Evolutionary conservation across 768 basidiomycete genomes (phyloP).

Genomic region (Fomitopsis pulvina): DNA sequence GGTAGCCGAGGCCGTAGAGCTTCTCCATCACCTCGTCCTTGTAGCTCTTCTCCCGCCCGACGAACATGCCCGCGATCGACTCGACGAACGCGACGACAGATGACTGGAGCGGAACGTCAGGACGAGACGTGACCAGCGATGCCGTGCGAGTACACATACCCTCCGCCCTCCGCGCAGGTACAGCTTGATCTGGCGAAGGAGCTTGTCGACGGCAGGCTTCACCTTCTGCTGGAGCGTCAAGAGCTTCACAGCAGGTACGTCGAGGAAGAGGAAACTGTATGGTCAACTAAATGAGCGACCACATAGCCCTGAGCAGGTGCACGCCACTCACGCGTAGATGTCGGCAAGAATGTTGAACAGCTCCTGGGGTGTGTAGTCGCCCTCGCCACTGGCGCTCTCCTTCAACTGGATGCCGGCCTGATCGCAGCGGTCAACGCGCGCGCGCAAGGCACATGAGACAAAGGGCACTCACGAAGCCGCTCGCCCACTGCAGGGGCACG

Average conservation of each 20-base stretch:
- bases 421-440: background rate
- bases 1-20: constrained; percentile 48
- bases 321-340: constrained; percentile 59
- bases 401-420: constrained; percentile 74
- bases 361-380: constrained; percentile 55
- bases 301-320: background rate
- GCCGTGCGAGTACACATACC: background rate
- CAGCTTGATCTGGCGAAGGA: constrained; percentile 52
- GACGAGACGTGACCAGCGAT: background rate
- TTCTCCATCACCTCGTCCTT: constrained; percentile 50
- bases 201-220: constrained; percentile 42
- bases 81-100: constrained; percentile 36
- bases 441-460: background rate
- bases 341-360: constrained; percentile 60
- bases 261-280: constrained; percentile 70
- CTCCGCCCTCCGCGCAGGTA: constrained; percentile 15
- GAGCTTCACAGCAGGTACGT: constrained; percentile 52
- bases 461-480: constrained; percentile 49
- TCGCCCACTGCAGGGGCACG: constrained; percentile 65
- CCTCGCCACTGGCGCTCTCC: constrained; percentile 42
- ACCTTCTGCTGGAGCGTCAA: constrained; percentile 49
- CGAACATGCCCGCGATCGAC: constrained; percentile 42
- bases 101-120: constrained; percentile 17
- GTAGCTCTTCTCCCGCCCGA: constrained; percentile 33
- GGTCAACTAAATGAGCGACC: background rate